Percentiles rank a stretch among this genome's conserved stretches.
Conservation (phyloP, 148 eudicot species). For the Vaccinium myrtillus region DNA sequence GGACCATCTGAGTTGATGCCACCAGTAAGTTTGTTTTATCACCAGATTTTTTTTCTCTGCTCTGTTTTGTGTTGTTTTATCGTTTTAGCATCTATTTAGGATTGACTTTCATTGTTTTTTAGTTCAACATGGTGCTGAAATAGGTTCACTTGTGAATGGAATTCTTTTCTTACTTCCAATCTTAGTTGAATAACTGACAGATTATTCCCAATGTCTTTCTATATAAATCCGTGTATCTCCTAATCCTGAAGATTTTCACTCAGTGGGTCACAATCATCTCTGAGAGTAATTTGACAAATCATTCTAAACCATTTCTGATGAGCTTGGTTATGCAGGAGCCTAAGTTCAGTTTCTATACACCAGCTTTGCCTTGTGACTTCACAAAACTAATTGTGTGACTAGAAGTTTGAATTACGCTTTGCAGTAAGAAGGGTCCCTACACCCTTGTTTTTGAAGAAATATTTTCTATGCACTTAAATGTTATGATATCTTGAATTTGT, state of each 20-base stretch:
- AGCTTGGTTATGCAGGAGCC: not conserved
- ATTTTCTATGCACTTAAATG: not conserved
- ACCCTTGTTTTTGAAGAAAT: not conserved
- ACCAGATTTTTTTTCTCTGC: not conserved
- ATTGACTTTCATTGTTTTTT: conserved; percentile 6
- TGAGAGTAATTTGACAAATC: not conserved
- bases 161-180: not conserved
- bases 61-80: not conserved
- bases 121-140: not conserved
- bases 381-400: not conserved
- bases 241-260: not conserved
- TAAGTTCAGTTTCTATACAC: not conserved
- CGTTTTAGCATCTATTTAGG: not conserved
- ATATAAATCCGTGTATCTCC: not conserved
- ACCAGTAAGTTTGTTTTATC: conserved; percentile 51
- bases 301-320: not conserved
- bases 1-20: conserved; percentile 96
- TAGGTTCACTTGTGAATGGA: not conserved
- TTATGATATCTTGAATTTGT: not conserved
- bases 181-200: not conserved
- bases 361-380: not conserved
- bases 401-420: not conserved
- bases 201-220: not conserved
- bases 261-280: not conserved
- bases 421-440: not conserved